Base-by-base conservation (phyloP, 805 yeast species). In the Dipodascus geniculatus region DNA sequence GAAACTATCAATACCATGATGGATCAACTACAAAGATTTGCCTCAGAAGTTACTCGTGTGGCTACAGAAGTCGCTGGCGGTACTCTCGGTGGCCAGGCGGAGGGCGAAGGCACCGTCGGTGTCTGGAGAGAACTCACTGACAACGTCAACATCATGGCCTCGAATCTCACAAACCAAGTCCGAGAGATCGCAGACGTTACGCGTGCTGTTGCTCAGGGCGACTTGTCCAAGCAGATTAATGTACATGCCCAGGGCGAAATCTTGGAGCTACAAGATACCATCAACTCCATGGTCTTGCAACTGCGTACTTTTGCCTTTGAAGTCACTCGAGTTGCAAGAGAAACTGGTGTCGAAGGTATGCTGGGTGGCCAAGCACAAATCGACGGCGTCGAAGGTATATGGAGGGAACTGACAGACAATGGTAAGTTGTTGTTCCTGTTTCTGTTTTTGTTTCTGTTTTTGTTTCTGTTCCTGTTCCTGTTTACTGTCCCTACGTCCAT, bases 161-260 rank as follows among this genome's bases (percentile, higher is more conserved):
- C 84, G 52, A 87, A 87, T 67, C 76, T 87, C 61, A 87, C 96
- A 1, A 85, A 88, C 53, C 96, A 87, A 68, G 95, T 87, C 57
- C 73, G 96, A 70, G 95, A 86, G 68, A 87, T 87, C 56, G 93
- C 95, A 22, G 95, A 86, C 61, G 96, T 87, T 35, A 87, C 95
- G 3, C 74, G 90, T 20, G 95, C 95, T 0, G 96, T 87, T 9
- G 96, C 95, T 3, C 76, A 81, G 56, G 96, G 96, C 62, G 96
- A 87, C 66, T 71, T 87, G 59, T 82, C 89, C 0, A 73, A 89
- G 51, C 86, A 87, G 63, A 87, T 87, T 64, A 85, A 85, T 65
- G 95, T 87, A 14, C 91, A 87, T 67, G 96, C 95, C 4, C 95
- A 87, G 66, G 96, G 96, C 50, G 96, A 87, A 69, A 87, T 87